Evolutionary conservation across 345 rosid species (phyloP).

Genomic region (Melastoma malabathricum): DNA sequence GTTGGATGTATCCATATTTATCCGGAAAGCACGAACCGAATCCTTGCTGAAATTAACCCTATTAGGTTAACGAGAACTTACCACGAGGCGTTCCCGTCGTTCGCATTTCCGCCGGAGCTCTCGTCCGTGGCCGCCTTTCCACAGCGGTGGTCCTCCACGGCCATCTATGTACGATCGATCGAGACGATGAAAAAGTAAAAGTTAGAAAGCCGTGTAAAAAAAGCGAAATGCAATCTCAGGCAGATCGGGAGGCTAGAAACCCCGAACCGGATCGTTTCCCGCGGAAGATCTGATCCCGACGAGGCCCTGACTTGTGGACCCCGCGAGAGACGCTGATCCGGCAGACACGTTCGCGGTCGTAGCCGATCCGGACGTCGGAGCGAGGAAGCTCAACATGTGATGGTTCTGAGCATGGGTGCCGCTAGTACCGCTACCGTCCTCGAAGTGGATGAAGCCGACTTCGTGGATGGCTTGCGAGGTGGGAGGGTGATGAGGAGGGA

Average conservation of each 20-base stretch:
- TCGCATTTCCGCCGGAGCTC: conserved; percentile 24
- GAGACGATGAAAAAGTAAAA: conserved; percentile 1
- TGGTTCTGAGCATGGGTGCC: too few species aligned
- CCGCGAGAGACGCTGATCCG: too few species aligned
- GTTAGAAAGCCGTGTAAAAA: not conserved
- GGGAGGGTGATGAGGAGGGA: too few species aligned
- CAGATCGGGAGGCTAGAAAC: not conserved
- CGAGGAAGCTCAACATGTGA: too few species aligned
- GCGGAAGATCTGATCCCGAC: conserved; percentile 8
- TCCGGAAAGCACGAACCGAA: not conserved
- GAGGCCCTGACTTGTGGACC: not conserved
- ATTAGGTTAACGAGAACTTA: conserved; percentile 8
- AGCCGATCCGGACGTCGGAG: too few species aligned
- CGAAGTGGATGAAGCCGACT: too few species aligned
- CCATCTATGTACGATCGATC: conserved; percentile 2
- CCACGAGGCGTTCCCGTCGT: conserved; percentile 38
- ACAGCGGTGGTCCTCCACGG: conserved; percentile 7
- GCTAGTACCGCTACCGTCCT: too few species aligned
- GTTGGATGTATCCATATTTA: too few species aligned
- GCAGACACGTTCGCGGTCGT: too few species aligned
- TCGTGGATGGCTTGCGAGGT: too few species aligned
- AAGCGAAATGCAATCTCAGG: not conserved
- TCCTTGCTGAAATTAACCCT: not conserved
- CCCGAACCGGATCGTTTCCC: conserved; percentile 28
- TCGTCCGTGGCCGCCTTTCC: conserved; percentile 31